phyloP scores from a whole-genome alignment of 352 stramenopile species.

The Pythium coloratum region DNA sequence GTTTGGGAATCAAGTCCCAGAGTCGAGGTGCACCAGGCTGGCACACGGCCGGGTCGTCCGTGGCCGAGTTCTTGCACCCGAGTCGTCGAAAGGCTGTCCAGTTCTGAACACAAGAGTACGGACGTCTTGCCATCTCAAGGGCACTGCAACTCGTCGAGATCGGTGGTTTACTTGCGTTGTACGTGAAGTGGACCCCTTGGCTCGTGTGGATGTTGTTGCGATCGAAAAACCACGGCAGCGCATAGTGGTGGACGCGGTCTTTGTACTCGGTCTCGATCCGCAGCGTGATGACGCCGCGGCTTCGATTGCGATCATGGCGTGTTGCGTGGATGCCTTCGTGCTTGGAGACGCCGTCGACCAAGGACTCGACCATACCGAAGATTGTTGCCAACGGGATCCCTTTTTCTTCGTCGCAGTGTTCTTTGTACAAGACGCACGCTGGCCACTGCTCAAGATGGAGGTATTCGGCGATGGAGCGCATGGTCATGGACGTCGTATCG shows the following conservation, averaged over 20 bases:
- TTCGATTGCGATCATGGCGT: neutral
- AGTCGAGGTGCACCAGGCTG: neutral
- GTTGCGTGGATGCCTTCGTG: neutral
- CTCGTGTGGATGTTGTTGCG: slow-evolving; percentile 35
- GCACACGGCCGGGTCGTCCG: neutral
- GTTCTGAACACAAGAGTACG: slow-evolving; percentile 17
- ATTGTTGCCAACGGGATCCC: neutral
- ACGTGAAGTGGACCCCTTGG: slow-evolving; percentile 36
- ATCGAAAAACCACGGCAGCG: slow-evolving; percentile 36
- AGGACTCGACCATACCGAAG: slow-evolving; percentile 11
- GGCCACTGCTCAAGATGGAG: slow-evolving; percentile 5
- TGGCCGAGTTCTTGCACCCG: neutral
- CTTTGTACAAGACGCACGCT: slow-evolving; percentile 13
- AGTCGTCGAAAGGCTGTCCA: slow-evolving; percentile 4
- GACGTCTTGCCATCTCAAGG: neutral
- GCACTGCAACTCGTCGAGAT: slow-evolving; percentile 1
- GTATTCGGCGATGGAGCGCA: slow-evolving; percentile 1
- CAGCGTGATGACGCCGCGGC: slow-evolving; percentile 1
- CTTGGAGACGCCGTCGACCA: slow-evolving; percentile 7
- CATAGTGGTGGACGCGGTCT: slow-evolving; percentile 42
- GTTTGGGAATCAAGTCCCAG: slow-evolving; percentile 9
- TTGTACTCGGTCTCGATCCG: slow-evolving; percentile 30
- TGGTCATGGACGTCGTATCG: slow-evolving; percentile 15
- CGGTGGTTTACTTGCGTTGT: slow-evolving; percentile 4
- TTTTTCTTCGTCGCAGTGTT: neutral